Base-by-base conservation (phyloP, 2,329 filamentous ascomycete species). In the Fusarium begoniae region DNA sequence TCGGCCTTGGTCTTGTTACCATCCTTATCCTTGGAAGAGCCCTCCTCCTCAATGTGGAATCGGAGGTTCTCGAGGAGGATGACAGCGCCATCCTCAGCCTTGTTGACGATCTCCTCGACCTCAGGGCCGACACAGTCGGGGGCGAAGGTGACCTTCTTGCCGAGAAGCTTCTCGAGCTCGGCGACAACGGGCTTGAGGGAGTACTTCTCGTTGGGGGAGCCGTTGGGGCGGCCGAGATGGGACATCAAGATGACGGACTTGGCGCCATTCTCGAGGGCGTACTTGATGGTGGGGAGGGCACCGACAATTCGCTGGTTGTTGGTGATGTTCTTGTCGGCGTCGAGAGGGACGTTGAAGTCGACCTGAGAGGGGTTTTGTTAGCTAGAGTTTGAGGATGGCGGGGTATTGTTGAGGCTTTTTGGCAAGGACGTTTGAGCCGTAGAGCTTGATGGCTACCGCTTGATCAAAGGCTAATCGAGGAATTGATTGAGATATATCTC, bases 281-380 rank as follows among this genome's bases (percentile, higher is more conserved):
- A 92, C 88, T 97, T 97, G 89, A 98, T 98, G 80, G 95, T 97
- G 80, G 95, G 95, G 75, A 98, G 87, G 80, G 96, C 96, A 82
- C 96, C 97, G 81, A 94, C 95, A 81, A 99, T 99, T 85, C 96
- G 95, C 88, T 99, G 96, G 86, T 92, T 94, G 91, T 99, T 99
- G 84, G 96, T 98, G 84, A 99, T 91, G 65, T 97, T 95, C 88
- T 95, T 97, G 83, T 96, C 89, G 78, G 88, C 90, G 83, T 99
- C 95, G 81, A 99, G 94, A 75, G 96, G 96, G 66, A 99, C 97
- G 86, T 99, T 99, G 92, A 99, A 99, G 90, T 99, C 96, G 84
- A 99, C 96, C 95, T 98, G 17, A 24, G 56, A 55, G 67, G 53
- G 54, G 68, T 50, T 60, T 55, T 45, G 63, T 80, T 75, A 79